These are phyloP conservation scores for Cystofilobasidium capitatum DNA, from an alignment of 768 basidiomycete species.

Conservation along the genomic window DNA sequence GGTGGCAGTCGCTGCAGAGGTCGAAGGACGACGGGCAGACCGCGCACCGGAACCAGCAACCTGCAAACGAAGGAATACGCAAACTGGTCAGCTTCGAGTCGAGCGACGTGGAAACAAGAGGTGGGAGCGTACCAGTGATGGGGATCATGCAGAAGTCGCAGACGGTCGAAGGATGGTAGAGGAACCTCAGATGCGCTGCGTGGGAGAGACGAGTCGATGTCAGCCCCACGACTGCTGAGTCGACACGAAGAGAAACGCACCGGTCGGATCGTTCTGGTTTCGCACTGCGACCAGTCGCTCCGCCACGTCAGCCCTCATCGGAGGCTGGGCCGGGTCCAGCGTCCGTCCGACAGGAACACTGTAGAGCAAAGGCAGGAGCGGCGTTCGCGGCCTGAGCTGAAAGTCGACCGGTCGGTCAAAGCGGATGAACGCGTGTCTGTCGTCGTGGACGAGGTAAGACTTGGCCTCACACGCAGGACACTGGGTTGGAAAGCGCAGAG, in stretches of 20 bases:
- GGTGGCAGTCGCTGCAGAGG: constrained; percentile 75
- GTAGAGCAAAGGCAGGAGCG: constrained; percentile 53
- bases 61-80: background rate
- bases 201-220: background rate
- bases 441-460: constrained; percentile 72
- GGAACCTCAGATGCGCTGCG: constrained; percentile 54
- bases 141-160: constrained; percentile 77
- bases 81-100: background rate
- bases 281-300: background rate
- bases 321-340: constrained; percentile 28
- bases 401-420: constrained; percentile 66
- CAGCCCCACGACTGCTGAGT: constrained; percentile 12
- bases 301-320: constrained; percentile 23
- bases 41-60: constrained; percentile 71
- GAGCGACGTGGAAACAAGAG: background rate
- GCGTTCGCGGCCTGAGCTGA: constrained; percentile 48
- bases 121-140: constrained; percentile 54
- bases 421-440: constrained; percentile 80
- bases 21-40: constrained; percentile 64
- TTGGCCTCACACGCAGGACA: constrained; percentile 67
- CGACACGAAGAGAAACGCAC: background rate
- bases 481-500: constrained; percentile 41
- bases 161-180: constrained; percentile 58
- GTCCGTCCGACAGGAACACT: constrained; percentile 9
- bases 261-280: constrained; percentile 25